Evolutionary conservation across 2,329 filamentous ascomycete species (phyloP), one percentile per base, ranked within the genome.

Genomic region (Pseudomassariella vexata): DNA sequence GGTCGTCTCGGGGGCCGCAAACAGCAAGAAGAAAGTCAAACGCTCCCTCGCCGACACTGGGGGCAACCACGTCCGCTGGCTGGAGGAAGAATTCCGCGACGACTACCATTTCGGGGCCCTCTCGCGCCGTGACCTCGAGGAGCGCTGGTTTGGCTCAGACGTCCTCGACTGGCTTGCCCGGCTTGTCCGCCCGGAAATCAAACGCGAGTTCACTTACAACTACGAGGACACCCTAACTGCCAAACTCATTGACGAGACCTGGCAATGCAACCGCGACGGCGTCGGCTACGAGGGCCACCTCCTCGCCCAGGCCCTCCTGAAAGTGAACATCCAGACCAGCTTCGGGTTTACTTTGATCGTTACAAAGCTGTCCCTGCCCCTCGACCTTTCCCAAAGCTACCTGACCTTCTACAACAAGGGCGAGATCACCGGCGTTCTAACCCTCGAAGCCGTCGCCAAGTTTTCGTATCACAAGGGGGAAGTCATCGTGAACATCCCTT

Each of bases 31-130:
- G 19, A 30, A 22, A 23, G 28, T 3, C 9, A 57, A 59, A 43
- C 47, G 56, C 1, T 44, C 44, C 4, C 46, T 57, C 6, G 32
- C 40, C 1, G 52, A 56, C 6, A 34, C 50, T 10, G 40, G 47
- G 3, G 45, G 51, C 1, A 59, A 51, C 36, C 58, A 50, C 14
- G 44, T 40, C 16, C 46, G 55, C 12, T 63, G 54, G 57, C 50
- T 63, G 3, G 59, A 63, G 36, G 54, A 61, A 3, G 56, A 56
- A 36, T 62, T 42, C 39, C 47, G 57, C 0, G 51, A 62, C 16
- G 58, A 55, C 40, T 36, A 37, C 14, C 51, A 61, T 30, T 41
- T 41, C 30, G 46, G 45, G 6, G 47, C 35, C 5, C 24, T 60
- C 9, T 33, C 35, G 14, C 36, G 25, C 18, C 37, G 40, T 3